These are phyloP conservation scores for Cnidoscolus chayamansa DNA, from an alignment of 441 rosid genomes.

Conservation along the genomic window DNA sequence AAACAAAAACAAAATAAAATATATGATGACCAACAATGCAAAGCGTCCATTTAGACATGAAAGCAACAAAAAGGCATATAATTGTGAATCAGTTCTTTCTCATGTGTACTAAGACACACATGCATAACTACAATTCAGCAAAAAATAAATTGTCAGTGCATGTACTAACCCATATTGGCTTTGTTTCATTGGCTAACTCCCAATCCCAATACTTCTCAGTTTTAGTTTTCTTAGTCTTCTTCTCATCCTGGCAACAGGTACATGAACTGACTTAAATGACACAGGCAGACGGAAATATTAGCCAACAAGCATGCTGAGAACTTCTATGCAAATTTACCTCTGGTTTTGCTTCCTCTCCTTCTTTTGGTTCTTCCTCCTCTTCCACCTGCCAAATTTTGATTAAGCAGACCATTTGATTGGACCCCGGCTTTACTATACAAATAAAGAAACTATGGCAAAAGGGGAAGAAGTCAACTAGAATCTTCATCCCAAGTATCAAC, in stretches of 20 bases:
- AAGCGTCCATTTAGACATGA: background rate
- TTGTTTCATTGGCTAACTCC: constrained; percentile 93
- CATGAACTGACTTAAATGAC: constrained; percentile 15
- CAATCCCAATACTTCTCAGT: constrained; percentile 97
- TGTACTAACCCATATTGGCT: constrained; percentile 87
- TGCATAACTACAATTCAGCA: background rate
- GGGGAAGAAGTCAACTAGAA: too few species aligned
- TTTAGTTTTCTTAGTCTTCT: constrained; percentile 74
- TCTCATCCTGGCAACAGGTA: constrained; percentile 54
- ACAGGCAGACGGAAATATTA: background rate
- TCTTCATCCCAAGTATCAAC: too few species aligned
- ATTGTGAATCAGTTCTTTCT: background rate
- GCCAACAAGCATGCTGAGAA: background rate
- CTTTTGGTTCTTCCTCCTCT: constrained; percentile 75
- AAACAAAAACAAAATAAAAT: constrained; percentile 3
- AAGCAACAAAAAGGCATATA: background rate
- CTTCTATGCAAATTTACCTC: constrained; percentile 46
- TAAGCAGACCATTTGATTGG: background rate
- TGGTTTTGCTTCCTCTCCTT: constrained; percentile 71
- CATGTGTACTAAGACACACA: background rate
- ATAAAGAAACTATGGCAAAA: too few species aligned
- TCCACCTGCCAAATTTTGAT: constrained; percentile 57
- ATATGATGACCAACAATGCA: too few species aligned
- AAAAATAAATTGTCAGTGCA: background rate
- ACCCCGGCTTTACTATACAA: too few species aligned